phyloP scores from a whole-genome alignment of 352 stramenopile genomes.

The Blastocystis sp. region DNA sequence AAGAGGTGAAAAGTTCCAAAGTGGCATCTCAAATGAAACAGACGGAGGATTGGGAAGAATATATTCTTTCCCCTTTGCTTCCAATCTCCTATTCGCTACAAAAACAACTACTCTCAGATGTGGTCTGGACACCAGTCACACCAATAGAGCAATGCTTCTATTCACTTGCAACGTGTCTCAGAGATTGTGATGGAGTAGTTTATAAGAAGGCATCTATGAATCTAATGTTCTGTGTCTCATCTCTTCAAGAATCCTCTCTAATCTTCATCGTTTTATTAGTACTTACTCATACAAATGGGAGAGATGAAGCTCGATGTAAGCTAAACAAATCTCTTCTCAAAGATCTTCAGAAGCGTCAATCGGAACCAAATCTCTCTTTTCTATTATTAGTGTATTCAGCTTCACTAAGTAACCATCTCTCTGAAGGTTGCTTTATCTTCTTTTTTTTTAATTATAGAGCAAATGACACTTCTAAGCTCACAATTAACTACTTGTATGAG shows the following conservation, averaged over 20 bases:
- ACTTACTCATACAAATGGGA: not conserved
- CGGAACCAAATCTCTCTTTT: not conserved
- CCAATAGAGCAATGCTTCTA: too few species aligned
- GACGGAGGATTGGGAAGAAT: too few species aligned
- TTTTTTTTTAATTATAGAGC: too few species aligned
- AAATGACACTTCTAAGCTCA: not conserved
- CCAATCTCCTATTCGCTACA: too few species aligned
- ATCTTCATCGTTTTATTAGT: not conserved
- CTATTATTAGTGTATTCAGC: not conserved
- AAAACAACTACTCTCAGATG: not conserved
- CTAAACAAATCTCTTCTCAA: not conserved
- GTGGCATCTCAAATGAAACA: too few species aligned
- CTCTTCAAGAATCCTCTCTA: not conserved
- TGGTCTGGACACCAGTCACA: too few species aligned
- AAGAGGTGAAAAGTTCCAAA: not conserved
- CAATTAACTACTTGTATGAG: too few species aligned
- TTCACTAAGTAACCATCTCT: not conserved
- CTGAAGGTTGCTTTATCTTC: not conserved
- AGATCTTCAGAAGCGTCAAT: not conserved
- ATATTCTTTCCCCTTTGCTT: too few species aligned
- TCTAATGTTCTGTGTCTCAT: not conserved
- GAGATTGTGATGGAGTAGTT: not conserved
- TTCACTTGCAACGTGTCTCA: not conserved
- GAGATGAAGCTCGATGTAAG: not conserved
- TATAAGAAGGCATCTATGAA: not conserved